Conservation (phyloP, 2,329 filamentous ascomycete species). For the Trichoderma atrobrunneum region DNA sequence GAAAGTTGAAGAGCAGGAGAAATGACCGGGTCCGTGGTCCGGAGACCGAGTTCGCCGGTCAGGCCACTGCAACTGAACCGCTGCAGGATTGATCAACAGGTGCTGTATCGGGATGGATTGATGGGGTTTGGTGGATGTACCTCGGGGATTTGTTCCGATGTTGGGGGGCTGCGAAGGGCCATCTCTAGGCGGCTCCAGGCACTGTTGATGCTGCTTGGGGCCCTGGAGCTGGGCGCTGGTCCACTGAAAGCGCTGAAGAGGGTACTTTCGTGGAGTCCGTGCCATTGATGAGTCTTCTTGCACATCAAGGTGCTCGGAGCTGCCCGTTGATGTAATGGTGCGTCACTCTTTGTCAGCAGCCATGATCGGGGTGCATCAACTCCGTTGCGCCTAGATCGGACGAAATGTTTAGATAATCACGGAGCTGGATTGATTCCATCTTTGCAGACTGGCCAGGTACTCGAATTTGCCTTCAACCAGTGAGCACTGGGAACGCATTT, state of each 20-base stretch:
- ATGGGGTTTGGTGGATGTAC: background rate
- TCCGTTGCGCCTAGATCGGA: background rate
- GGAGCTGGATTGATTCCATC: background rate
- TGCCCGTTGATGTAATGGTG: constrained; percentile 6
- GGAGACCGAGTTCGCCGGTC: constrained; percentile 18
- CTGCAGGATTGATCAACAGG: background rate
- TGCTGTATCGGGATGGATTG: background rate
- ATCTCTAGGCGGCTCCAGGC: background rate
- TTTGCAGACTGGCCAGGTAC: background rate
- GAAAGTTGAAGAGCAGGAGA: background rate
- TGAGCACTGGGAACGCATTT: background rate
- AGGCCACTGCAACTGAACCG: background rate
- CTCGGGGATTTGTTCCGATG: background rate
- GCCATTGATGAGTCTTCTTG: background rate
- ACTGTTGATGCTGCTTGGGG: background rate
- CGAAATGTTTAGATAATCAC: constrained; percentile 6
- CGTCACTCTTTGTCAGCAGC: constrained; percentile 9
- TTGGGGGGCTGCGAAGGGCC: background rate
- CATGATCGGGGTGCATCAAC: background rate
- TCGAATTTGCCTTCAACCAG: background rate
- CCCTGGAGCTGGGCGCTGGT: background rate
- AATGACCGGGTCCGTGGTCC: constrained; percentile 8
- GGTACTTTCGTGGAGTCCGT: background rate
- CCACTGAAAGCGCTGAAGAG: background rate
- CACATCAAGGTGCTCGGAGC: background rate